phyloP scores from a whole-genome alignment of 2,329 filamentous ascomycete species.

The Curvularia sp. region DNA sequence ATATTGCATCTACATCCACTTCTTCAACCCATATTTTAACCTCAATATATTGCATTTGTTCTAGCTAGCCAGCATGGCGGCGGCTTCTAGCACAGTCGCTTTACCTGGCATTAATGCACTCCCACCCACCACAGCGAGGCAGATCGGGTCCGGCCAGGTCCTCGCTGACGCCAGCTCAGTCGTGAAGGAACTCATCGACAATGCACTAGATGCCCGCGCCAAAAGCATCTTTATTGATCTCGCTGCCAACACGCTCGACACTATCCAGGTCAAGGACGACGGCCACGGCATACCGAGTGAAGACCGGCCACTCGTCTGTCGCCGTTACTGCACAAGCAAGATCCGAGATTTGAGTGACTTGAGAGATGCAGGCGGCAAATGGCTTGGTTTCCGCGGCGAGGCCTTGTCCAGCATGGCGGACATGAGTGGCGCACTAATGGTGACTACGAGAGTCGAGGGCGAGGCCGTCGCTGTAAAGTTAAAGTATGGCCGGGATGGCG shows the following conservation, averaged over 20 bases:
- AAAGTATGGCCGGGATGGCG: conserved; percentile 60
- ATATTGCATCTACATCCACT: conserved; percentile 4
- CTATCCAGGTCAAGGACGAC: conserved; percentile 70
- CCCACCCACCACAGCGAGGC: conserved; percentile 55
- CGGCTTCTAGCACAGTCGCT: conserved; percentile 3
- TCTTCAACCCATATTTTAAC: not conserved
- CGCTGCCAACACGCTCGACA: conserved; percentile 70
- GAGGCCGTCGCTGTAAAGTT: conserved; percentile 65
- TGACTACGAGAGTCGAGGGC: conserved; percentile 69
- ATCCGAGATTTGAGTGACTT: conserved; percentile 70
- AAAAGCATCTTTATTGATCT: conserved; percentile 70
- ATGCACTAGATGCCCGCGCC: conserved; percentile 75
- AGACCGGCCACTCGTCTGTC: conserved; percentile 69
- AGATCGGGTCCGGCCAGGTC: conserved; percentile 67
- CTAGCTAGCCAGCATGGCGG: conserved; percentile 20
- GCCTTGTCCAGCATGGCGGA: conserved; percentile 71
- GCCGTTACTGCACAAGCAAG: conserved; percentile 76
- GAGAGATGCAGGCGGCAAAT: conserved; percentile 60
- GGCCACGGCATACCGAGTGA: conserved; percentile 71
- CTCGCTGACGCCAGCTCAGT: conserved; percentile 67
- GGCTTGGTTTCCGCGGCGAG: conserved; percentile 78
- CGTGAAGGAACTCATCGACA: conserved; percentile 80
- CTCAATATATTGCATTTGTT: not conserved
- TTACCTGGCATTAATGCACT: conserved; percentile 50
- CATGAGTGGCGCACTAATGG: conserved; percentile 61